phyloP scores from a whole-genome alignment of 1,284 basidiomycete species.

The Austropuccinia psidii region DNA sequence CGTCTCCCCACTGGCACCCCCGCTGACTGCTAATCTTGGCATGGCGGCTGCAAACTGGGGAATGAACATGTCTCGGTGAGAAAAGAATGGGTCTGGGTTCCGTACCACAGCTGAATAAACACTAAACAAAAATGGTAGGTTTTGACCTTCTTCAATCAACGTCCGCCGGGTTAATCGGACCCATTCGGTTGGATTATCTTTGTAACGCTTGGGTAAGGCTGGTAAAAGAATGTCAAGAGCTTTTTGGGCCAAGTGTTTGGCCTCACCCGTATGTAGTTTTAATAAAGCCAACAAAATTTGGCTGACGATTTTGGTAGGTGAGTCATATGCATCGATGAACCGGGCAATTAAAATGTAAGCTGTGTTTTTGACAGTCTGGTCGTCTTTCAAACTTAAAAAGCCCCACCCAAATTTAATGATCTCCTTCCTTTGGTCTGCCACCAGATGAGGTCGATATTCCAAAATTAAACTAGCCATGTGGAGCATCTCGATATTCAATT shows the following conservation, averaged over 20 bases:
- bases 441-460: slow-evolving; percentile 67
- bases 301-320: slow-evolving; percentile 84
- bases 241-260: slow-evolving; percentile 65
- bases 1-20: slow-evolving; percentile 66
- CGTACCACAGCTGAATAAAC: slow-evolving; percentile 90
- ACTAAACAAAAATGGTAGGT: slow-evolving; percentile 70
- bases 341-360: slow-evolving; percentile 88
- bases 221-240: slow-evolving; percentile 87
- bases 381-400: slow-evolving; percentile 68
- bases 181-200: slow-evolving; percentile 64
- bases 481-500: slow-evolving; percentile 80
- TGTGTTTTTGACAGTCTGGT: slow-evolving; percentile 86
- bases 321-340: slow-evolving; percentile 85
- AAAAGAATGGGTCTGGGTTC: slow-evolving; percentile 85
- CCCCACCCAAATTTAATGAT: slow-evolving; percentile 94
- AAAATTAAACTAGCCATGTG: slow-evolving; percentile 85
- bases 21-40: slow-evolving; percentile 69
- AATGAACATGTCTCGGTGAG: slow-evolving; percentile 87
- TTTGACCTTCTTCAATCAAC: slow-evolving; percentile 79
- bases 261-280: slow-evolving; percentile 69
- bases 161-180: slow-evolving; percentile 78
- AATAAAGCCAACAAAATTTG: slow-evolving; percentile 93
- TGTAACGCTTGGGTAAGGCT: slow-evolving; percentile 59
- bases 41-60: slow-evolving; percentile 89
- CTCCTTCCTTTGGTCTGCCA: slow-evolving; percentile 79